Conservation (phyloP, 805 yeast genomes). For the Teunomyces stri region DNA sequence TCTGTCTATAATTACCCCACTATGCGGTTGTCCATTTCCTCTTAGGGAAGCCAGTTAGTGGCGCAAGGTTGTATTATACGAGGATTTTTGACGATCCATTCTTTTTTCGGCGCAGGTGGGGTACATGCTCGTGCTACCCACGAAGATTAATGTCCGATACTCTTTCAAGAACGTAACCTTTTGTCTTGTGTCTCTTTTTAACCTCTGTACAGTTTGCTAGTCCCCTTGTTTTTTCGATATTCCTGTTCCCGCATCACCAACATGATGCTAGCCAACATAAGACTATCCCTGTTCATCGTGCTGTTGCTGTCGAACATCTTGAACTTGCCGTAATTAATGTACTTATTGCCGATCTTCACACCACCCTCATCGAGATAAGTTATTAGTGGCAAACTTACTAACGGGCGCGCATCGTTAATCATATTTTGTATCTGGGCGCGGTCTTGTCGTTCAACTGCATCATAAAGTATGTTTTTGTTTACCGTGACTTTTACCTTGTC, state of each 20-base stretch:
- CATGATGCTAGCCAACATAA: slow-evolving; percentile 23
- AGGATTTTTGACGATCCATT: background rate
- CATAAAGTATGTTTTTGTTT: slow-evolving; percentile 14
- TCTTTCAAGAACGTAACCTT: background rate
- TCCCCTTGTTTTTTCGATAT: slow-evolving; percentile 30
- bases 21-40: background rate
- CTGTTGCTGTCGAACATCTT: slow-evolving; percentile 14
- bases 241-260: slow-evolving; percentile 34
- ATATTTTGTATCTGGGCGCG: slow-evolving; percentile 17
- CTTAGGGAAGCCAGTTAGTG: background rate
- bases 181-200: background rate
- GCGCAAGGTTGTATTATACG: slow-evolving; percentile 2
- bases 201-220: slow-evolving; percentile 11
- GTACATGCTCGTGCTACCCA: background rate
- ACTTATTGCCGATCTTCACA: slow-evolving; percentile 17
- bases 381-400: slow-evolving; percentile 29
- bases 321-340: slow-evolving; percentile 21
- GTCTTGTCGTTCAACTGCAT: slow-evolving; percentile 21
- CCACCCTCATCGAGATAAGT: slow-evolving; percentile 25
- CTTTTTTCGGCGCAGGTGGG: background rate
- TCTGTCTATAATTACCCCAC: slow-evolving; percentile 4
- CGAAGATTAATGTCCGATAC: background rate
- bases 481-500: slow-evolving; percentile 9
- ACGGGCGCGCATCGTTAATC: slow-evolving; percentile 15
- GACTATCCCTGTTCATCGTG: slow-evolving; percentile 14